Evolutionary conservation across 228 moss, liverwort and hornwort genomes (phyloP).

Genomic region (Sphagnum magellanicum): DNA sequence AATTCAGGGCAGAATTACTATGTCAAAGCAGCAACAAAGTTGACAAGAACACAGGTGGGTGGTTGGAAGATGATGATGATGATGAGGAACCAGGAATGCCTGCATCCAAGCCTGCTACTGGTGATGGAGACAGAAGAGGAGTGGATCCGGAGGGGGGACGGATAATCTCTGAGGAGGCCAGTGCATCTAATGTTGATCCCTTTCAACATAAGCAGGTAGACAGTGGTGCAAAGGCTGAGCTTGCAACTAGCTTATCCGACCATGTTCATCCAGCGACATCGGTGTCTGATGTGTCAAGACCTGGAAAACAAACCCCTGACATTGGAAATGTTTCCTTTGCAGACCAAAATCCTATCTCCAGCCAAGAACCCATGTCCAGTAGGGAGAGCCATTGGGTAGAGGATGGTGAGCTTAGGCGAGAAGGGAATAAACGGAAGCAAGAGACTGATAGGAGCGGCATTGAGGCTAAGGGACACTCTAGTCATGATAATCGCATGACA

Average conservation of each 20-base stretch:
- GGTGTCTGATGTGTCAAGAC: conserved; percentile 1
- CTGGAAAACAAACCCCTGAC: background rate
- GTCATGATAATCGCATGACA: background rate
- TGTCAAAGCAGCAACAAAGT: background rate
- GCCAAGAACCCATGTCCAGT: background rate
- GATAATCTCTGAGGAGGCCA: background rate
- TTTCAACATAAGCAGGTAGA: background rate
- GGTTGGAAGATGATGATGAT: conserved; percentile 3
- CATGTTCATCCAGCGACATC: background rate
- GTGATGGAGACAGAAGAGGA: background rate
- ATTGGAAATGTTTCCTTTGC: background rate
- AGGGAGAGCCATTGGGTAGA: background rate
- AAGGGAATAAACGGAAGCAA: background rate
- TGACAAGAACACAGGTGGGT: conserved; percentile 1
- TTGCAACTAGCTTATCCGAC: background rate
- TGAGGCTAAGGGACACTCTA: background rate
- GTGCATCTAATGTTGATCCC: background rate
- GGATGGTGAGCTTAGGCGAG: too few relatives aligned
- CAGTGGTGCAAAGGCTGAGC: background rate
- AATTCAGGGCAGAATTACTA: background rate
- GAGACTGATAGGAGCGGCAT: background rate
- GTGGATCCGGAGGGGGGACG: background rate
- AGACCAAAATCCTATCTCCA: background rate
- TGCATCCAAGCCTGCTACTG: too few relatives aligned
- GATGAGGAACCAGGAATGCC: background rate